Base-by-base conservation (phyloP, 192 early-diverging fungal species). In the Diversispora eburnea region DNA sequence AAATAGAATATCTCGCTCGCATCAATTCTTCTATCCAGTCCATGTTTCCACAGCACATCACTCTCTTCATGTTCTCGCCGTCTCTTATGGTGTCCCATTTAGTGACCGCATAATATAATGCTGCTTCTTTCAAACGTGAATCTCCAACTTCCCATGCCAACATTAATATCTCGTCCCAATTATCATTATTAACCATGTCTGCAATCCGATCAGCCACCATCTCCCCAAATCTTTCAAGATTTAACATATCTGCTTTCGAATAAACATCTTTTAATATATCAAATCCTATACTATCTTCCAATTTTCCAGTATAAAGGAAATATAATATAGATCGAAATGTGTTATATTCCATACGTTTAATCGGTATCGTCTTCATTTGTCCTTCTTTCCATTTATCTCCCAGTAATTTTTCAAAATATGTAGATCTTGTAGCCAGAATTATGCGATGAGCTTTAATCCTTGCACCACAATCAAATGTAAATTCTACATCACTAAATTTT, bases 31-130 rank as follows among this genome's bases (percentile, higher is more conserved):
- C 72, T 17, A 73, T 63, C 72, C 72, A 73, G 33, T 51, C 60
- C 72, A 73, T 73, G 63, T 73, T 73, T 41, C 72, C 72, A 64
- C 72, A 73, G 20, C 25, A 47, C 72, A 73, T 73, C 8, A 73
- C 61, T 39, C 49, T 46, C 54, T 64, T 61, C 72, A 73, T 73
- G 39, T 73, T 73, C 5, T 63, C 72, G 17, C 60, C 25, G 12
- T 73, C 60, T 39, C 72, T 25, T 22, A 73, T 73, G 12, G 62
- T 22, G 15, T 61, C 41, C 72, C 72, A 73, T 42, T 64, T 73
- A 41, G 59, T 48, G 17, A 73, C 72, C 10, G 72, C 72, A 73
- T 52, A 73, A 54, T 73, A 20, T 25, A 73, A 19, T 61, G 70
- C 70, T 5, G 70, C 70, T 41, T 58, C 56, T 61, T 61, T 72